Percentiles rank a stretch among this genome's conserved stretches.
Conservation (phyloP, 176 grass and related monocot genomes). For the Raddia guianensis region DNA sequence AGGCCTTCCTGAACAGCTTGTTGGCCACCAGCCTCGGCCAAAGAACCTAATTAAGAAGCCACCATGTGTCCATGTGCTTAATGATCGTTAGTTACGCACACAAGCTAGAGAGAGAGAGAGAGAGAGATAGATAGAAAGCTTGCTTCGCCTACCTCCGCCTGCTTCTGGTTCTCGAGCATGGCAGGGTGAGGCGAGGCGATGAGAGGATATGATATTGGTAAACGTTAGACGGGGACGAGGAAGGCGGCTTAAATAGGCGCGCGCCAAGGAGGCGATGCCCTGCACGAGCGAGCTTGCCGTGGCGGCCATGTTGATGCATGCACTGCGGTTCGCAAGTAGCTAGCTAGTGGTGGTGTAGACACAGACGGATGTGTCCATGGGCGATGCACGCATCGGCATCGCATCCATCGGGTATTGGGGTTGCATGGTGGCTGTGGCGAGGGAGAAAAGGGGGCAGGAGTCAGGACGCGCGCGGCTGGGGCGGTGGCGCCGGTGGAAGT, state of each 20-base stretch:
- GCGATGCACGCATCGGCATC: constrained; percentile 13
- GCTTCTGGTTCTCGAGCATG: constrained; percentile 70
- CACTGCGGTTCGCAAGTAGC: not conserved
- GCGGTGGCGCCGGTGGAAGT: not conserved
- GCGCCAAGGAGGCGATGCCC: not conserved
- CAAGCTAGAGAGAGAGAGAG: not conserved
- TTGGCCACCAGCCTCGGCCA: constrained; percentile 88
- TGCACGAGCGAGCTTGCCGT: too few relatives aligned
- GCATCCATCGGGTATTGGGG: not conserved
- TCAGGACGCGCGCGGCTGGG: not conserved
- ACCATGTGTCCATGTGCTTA: not conserved
- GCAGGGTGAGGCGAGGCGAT: not conserved
- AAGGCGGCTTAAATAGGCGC: constrained; percentile 52
- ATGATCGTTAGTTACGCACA: not conserved
- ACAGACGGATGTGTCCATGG: not conserved
- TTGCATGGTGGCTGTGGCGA: not conserved
- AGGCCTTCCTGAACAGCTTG: constrained; percentile 75
- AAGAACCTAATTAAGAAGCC: constrained; percentile 49
- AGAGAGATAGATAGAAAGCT: not conserved
- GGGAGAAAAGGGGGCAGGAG: not conserved
- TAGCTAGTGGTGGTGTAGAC: not conserved
- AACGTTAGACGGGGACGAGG: constrained; percentile 44
- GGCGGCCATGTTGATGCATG: constrained; percentile 11
- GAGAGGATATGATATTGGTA: not conserved
- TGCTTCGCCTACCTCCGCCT: constrained; percentile 65